Base-by-base conservation (phyloP, 495 filamentous ascomycete genomes). In the Rhypophila decipiens region DNA sequence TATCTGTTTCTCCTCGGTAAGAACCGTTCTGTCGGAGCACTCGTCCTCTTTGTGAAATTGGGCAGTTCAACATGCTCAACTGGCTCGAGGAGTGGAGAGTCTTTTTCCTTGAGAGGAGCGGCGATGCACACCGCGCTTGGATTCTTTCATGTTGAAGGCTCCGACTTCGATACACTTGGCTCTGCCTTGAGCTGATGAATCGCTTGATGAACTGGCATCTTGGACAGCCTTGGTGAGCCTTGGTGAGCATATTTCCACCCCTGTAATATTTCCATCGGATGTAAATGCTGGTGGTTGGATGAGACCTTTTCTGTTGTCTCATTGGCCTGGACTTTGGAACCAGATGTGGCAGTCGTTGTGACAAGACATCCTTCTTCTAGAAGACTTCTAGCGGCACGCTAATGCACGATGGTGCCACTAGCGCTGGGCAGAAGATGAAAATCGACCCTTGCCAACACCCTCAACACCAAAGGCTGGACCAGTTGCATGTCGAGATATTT, bases 281-380 rank as follows among this genome's bases (percentile, higher is more conserved):
- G 19, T 19, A 10, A 15, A 39, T 22, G 33, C 7, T 22, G 27
- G 27, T 33, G 23, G 33, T 45, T 44, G 51, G 48, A 21, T 46
- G 46, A 45, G 39, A 40, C 34, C 47, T 21, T 20, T 20, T 5
- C 19, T 21, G 13, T 10, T 23, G 13, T 31, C 49, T 41, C 44
- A 63, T 63, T 53, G 51, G 58, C 9, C 22, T 49, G 55, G 50
- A 56, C 55, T 56, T 50, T 44, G 24, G 39, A 40, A 47, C 55
- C 45, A 18, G 31, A 50, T 51, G 44, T 34, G 52, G 56, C 40
- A 41, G 41, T 39, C 36, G 44, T 49, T 31, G 44, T 46, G 38
- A 21, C 38, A 53, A 46, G 46, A 44, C 52, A 52, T 49, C 61
- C 58, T 58, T 59, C 65, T 70, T 70, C 67, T 65, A 52, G 67